Conservation (phyloP, 129 eudicot genomes). For the Apium graveolens region DNA sequence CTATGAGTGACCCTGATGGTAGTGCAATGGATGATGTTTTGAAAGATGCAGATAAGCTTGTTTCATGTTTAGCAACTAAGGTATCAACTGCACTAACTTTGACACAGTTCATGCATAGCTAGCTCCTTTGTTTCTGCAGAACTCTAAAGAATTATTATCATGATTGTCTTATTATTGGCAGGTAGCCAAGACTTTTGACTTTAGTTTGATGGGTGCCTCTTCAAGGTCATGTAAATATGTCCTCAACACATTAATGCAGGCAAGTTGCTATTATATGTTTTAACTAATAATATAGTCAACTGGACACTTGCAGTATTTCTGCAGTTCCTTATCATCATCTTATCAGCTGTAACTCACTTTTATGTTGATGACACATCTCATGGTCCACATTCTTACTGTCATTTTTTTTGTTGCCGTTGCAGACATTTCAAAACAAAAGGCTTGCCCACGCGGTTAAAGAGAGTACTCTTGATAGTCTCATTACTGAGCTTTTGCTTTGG, state of each 20-base stretch:
- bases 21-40: slow-evolving; percentile 66
- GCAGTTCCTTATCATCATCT: not conserved
- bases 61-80: slow-evolving; percentile 86
- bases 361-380: not conserved
- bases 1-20: slow-evolving; percentile 72
- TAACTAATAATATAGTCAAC: not conserved
- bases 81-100: slow-evolving; percentile 22
- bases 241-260: slow-evolving; percentile 97
- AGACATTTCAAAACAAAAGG: slow-evolving; percentile 88
- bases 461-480: slow-evolving; percentile 75
- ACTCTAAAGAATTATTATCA: not conserved
- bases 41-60: slow-evolving; percentile 94
- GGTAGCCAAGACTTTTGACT: slow-evolving; percentile 96
- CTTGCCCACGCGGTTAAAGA: slow-evolving; percentile 94
- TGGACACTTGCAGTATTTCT: not conserved
- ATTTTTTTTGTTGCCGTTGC: slow-evolving; percentile 19
- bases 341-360: not conserved
- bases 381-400: not conserved
- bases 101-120: not conserved
- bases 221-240: slow-evolving; percentile 99
- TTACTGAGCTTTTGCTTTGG: slow-evolving; percentile 97
- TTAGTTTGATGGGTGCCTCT: slow-evolving; percentile 82
- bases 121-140: not conserved
- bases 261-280: slow-evolving; percentile 1
- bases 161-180: slow-evolving; percentile 16